Evolutionary conservation across 805 yeast species (phyloP).

Genomic region (Suhomyces vadensis): DNA sequence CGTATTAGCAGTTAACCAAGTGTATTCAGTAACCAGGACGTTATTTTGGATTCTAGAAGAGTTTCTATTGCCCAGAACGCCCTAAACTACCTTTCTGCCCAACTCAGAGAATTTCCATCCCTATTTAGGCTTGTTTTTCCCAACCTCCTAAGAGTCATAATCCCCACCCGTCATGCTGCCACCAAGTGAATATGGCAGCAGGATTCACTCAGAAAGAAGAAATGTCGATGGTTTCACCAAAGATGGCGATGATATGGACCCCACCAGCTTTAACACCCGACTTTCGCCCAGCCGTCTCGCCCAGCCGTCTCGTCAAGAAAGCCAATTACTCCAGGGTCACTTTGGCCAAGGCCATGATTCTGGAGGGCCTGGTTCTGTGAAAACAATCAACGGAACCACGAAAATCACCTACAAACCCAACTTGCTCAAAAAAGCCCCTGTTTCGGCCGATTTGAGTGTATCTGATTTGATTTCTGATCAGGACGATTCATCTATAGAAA

Average conservation of each 20-base stretch:
- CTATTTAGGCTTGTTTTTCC: neutral
- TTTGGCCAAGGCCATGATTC: neutral
- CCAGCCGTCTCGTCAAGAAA: neutral
- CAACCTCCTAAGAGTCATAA: neutral
- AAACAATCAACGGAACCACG: constrained; percentile 2
- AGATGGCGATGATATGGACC: neutral
- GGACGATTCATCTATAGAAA: constrained; percentile 38
- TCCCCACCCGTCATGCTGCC: neutral
- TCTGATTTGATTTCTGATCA: constrained; percentile 30
- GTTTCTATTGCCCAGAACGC: too few relatives aligned
- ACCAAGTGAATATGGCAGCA: neutral
- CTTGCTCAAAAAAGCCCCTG: constrained; percentile 7
- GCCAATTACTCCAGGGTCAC: neutral
- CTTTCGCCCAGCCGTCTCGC: neutral
- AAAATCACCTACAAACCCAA: constrained; percentile 14
- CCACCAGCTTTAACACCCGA: neutral
- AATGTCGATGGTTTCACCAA: neutral
- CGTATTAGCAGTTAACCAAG: too few relatives aligned
- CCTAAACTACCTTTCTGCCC: too few relatives aligned
- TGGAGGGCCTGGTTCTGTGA: neutral
- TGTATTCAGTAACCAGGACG: too few relatives aligned
- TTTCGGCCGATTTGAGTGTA: constrained; percentile 2
- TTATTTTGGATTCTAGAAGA: too few relatives aligned
- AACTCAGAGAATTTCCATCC: neutral
- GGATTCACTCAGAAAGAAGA: constrained; percentile 2